phyloP scores from a whole-genome alignment of 352 stramenopile species.

The Globisporangium polare region DNA sequence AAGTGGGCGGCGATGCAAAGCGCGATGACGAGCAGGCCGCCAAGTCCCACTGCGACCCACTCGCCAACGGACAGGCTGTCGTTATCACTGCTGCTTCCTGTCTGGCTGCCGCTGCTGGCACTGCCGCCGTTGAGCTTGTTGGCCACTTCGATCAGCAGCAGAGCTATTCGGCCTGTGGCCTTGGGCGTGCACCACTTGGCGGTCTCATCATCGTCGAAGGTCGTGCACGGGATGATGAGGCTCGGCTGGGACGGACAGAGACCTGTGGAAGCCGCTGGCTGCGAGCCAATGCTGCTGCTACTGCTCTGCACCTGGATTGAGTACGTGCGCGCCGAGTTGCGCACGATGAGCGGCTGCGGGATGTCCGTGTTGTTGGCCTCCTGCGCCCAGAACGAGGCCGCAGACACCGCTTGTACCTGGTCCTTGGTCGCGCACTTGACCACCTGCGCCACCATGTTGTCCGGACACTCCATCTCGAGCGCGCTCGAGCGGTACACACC shows the following conservation, averaged over 20 bases:
- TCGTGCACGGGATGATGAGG: slow-evolving; percentile 39
- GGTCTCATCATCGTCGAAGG: slow-evolving; percentile 10
- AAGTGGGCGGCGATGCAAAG: not conserved
- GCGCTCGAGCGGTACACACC: slow-evolving; percentile 9
- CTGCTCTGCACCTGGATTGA: slow-evolving; percentile 30
- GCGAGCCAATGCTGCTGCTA: slow-evolving; percentile 3
- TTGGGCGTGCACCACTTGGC: slow-evolving; percentile 39
- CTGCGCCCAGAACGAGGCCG: slow-evolving; percentile 28
- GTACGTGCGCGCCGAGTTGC: slow-evolving; percentile 29
- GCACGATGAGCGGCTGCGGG: slow-evolving; percentile 27
- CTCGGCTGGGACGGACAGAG: slow-evolving; percentile 24
- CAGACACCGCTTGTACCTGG: slow-evolving; percentile 9
- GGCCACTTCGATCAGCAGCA: slow-evolving; percentile 22
- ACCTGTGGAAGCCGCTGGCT: not conserved
- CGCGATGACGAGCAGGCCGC: not conserved
- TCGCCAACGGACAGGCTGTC: slow-evolving; percentile 14
- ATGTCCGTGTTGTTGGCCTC: slow-evolving; percentile 43
- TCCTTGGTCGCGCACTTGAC: slow-evolving; percentile 29
- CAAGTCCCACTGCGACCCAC: slow-evolving; percentile 22
- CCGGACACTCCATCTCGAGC: slow-evolving; percentile 20
- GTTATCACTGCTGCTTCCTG: not conserved
- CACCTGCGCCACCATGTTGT: slow-evolving; percentile 26
- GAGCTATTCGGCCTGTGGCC: slow-evolving; percentile 19
- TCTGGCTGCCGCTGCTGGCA: too few species aligned
- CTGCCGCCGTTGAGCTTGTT: slow-evolving; percentile 8